Base-by-base conservation (phyloP, 192 early-diverging fungal genomes). In the Linnemannia schmuckeri region DNA sequence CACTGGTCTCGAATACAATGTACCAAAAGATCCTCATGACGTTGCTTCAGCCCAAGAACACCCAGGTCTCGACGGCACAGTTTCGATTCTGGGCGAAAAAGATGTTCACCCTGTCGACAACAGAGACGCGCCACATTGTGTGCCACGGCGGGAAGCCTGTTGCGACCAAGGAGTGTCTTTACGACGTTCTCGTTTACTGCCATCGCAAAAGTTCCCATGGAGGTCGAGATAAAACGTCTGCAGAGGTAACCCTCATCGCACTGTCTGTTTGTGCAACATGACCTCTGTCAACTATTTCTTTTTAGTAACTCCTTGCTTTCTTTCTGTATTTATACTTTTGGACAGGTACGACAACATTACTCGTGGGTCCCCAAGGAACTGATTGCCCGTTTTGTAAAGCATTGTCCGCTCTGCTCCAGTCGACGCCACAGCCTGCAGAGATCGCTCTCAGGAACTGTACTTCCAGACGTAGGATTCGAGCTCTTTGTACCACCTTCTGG, bases 41-140 rank as follows among this genome's bases (percentile, higher is more conserved):
- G 1, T 79, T 90, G 3, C 85, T 75, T 9, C 85, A 90, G 41
- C 89, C 89, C 35, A 87, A 82, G 35, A 90, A 90, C 69, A 90
- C 89, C 2, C 70, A 85, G 20, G 79, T 89, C 8, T 90, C 89
- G 30, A 90, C 89, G 38, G 89, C 89, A 2, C 89, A 90, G 70
- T 90, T 90, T 71, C 84, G 89, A 35, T 90, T 90, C 77, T 90
- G 89, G 89, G 89, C 87, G 24, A 90, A 90, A 74, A 90, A 90
- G 46, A 90, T 90, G 89, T 90, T 90, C 79, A 75, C 81, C 35
- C 85, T 90, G 18, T 79, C 77, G 10, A 72, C 77, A 17, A 68
- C 76, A 20, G 47, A 27, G n/a, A 70, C 55, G 13, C 70, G 71
- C 15, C 82, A 89, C 46, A 69, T 85, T 30, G 82, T 90, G 24